Percentiles rank a stretch among this genome's conserved stretches.
phyloP scores from a whole-genome alignment of 2,329 filamentous ascomycete species.

The Hawksworthiomyces lignivorus region DNA sequence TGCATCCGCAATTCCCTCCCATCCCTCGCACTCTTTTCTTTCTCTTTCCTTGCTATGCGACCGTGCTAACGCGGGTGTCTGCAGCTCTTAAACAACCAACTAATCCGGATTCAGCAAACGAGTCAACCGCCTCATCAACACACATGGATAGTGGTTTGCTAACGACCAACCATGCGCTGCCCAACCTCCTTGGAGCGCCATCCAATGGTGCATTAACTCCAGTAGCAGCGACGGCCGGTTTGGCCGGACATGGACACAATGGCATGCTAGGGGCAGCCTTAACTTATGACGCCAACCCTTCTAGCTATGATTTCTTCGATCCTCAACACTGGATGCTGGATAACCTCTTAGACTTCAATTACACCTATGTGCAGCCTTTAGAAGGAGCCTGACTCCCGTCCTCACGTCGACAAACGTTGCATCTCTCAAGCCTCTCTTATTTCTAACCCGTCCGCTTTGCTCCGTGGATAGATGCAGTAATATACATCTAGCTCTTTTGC shows the following conservation, averaged over 20 bases:
- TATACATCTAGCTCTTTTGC: too few species aligned
- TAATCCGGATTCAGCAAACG: conserved; percentile 69
- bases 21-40: background rate
- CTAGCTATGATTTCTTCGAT: conserved; percentile 77
- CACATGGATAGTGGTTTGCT: conserved; percentile 55
- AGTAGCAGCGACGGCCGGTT: conserved; percentile 34
- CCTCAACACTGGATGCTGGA: conserved; percentile 92
- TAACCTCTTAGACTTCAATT: conserved; percentile 73
- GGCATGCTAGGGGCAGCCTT: conserved; percentile 40
- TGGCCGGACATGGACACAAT: conserved; percentile 36
- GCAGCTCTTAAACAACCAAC: conserved; percentile 78
- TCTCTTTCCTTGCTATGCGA: background rate
- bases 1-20: background rate
- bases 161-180: conserved; percentile 37
- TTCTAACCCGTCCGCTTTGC: too few species aligned
- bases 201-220: conserved; percentile 47
- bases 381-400: conserved; percentile 44
- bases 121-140: conserved; percentile 62
- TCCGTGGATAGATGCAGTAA: too few species aligned
- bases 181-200: conserved; percentile 38
- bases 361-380: conserved; percentile 45
- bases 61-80: conserved; percentile 5
- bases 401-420: too few species aligned
- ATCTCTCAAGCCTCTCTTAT: too few species aligned
- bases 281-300: conserved; percentile 48